Percentiles rank a stretch among this genome's conserved stretches.
Conservation (phyloP, 306 rosid genomes). For the Gynostemma pentaphyllum region DNA sequence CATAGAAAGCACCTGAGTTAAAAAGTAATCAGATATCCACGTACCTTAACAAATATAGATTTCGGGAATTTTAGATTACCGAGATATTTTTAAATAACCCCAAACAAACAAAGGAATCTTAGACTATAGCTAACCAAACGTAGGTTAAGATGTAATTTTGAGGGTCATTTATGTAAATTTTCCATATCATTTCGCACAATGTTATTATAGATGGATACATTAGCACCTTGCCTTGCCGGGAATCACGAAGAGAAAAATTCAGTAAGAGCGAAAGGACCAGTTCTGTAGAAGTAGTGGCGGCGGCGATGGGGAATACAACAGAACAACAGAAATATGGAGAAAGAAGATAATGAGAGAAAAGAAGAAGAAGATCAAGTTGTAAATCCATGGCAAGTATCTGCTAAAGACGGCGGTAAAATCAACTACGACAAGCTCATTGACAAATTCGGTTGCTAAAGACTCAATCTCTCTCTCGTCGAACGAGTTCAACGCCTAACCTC, state of each 20-base stretch:
- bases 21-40: too few species aligned
- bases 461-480: conserved; percentile 40
- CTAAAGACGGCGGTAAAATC: conserved; percentile 65
- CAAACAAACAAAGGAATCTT: too few species aligned
- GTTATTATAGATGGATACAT: too few species aligned
- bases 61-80: too few species aligned
- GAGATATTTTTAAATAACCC: too few species aligned
- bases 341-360: conserved; percentile 7
- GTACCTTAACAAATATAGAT: too few species aligned
- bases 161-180: too few species aligned
- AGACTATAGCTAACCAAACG: too few species aligned
- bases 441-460: conserved; percentile 80
- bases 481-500: conserved; percentile 63
- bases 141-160: too few species aligned
- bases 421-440: conserved; percentile 89
- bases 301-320: background rate
- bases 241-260: background rate
- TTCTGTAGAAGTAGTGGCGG: background rate
- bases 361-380: conserved; percentile 43
- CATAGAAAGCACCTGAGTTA: too few species aligned
- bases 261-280: background rate
- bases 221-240: background rate
- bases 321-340: conserved; percentile 8
- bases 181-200: too few species aligned
- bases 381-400: conserved; percentile 78